Conservation (phyloP, 371 early-diverging fungal genomes). For the Mortierella sp. region DNA sequence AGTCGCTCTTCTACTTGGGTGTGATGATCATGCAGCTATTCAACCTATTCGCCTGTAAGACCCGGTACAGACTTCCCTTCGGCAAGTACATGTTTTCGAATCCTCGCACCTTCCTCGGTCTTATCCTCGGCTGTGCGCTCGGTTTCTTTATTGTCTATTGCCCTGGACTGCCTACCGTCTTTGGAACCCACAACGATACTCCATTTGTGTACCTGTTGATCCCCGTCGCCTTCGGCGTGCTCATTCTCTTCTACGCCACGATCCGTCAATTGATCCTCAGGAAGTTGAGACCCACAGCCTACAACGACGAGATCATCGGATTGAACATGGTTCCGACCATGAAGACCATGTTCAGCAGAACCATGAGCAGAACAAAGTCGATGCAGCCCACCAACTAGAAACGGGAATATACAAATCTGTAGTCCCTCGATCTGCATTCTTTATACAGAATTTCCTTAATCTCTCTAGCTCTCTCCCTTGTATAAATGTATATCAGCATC, state of each 20-base stretch:
- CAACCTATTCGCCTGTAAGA: constrained; percentile 95
- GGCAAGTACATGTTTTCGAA: constrained; percentile 88
- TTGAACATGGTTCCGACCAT: constrained; percentile 78
- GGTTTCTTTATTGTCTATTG: constrained; percentile 81
- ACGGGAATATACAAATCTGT: too few species aligned
- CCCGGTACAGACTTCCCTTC: constrained; percentile 78
- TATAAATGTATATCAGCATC: too few species aligned
- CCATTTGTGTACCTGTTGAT: constrained; percentile 83
- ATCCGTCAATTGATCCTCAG: constrained; percentile 71
- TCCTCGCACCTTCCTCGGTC: constrained; percentile 71
- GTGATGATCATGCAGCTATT: constrained; percentile 90
- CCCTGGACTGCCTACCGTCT: constrained; percentile 81
- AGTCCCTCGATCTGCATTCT: too few species aligned
- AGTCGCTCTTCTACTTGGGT: constrained; percentile 82
- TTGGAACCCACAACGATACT: constrained; percentile 70
- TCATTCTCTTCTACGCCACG: constrained; percentile 81
- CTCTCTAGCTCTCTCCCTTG: too few species aligned
- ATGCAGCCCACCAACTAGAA: constrained; percentile 22
- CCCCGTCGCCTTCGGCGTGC: constrained; percentile 79
- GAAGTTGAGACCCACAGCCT: constrained; percentile 66
- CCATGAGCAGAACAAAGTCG: constrained; percentile 32
- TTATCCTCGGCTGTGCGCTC: constrained; percentile 71
- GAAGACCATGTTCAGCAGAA: constrained; percentile 44
- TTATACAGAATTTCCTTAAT: too few species aligned
- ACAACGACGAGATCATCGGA: constrained; percentile 82